phyloP scores from a whole-genome alignment of 1,139 yeast species.

The Hemisphaericaspora lyxosophila region DNA sequence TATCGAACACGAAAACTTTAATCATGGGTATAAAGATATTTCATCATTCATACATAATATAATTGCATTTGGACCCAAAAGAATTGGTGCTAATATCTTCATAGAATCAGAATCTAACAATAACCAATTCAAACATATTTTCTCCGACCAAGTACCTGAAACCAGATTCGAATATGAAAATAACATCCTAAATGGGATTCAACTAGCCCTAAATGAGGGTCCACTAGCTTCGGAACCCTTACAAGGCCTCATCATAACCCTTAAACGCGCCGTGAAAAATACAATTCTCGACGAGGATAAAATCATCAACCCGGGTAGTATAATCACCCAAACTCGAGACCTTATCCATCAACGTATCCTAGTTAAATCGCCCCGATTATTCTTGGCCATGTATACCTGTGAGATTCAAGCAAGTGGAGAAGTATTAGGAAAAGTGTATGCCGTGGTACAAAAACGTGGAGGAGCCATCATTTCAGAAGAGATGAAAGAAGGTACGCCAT shows the following conservation, averaged over 20 bases:
- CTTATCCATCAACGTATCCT: conserved; percentile 67
- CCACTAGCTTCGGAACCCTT: conserved; percentile 87
- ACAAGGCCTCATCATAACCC: conserved; percentile 69
- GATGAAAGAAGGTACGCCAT: conserved; percentile 97
- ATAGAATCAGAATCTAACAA: conserved; percentile 48
- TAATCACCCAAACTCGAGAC: conserved; percentile 73
- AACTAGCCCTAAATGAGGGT: conserved; percentile 78
- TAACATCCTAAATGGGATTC: conserved; percentile 79
- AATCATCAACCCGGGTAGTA: conserved; percentile 49
- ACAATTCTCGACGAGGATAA: conserved; percentile 32
- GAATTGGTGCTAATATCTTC: conserved; percentile 74
- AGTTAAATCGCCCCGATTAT: conserved; percentile 82
- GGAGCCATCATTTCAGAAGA: conserved; percentile 89
- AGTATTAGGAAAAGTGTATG: conserved; percentile 92
- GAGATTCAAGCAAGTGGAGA: conserved; percentile 95
- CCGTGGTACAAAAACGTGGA: conserved; percentile 84
- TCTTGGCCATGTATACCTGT: conserved; percentile 90
- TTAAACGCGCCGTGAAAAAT: conserved; percentile 32
- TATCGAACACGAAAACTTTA: conserved; percentile 24
- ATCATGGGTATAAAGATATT: conserved; percentile 18
- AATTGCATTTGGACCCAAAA: conserved; percentile 74
- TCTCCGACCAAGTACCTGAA: conserved; percentile 16
- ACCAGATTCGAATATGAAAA: conserved; percentile 55
- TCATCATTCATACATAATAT: conserved; percentile 44
- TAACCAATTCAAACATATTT: conserved; percentile 33